Base-by-base conservation (phyloP, 139 green algal genomes). In the Tetratostichococcus sp. region DNA sequence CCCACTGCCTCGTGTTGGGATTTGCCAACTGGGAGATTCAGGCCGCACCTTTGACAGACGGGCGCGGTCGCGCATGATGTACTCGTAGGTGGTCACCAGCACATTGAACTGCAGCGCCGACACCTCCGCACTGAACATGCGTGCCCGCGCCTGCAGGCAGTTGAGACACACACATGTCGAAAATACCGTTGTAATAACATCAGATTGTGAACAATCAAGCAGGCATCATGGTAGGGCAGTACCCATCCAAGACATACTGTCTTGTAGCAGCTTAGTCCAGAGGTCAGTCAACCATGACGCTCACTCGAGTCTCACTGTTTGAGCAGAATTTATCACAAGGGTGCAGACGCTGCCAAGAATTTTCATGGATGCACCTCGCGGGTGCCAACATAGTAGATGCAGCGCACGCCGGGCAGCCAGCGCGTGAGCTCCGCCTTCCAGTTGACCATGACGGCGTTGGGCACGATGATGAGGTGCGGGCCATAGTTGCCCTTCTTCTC, bases 71-170 rank as follows among this genome's bases (percentile, higher is more conserved):
- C 92, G 84, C 95, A 99, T 99, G 71, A 97, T 89, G 77, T 93
- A 97, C 75, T 99, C 96, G 82, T 98, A 98, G 16, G 94, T 98
- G 57, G 96, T 99, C 4, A 99, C 91, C 74, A 99, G 84, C 65
- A 99, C 89, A 83, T 99, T 97, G 87, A 99, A 98, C 79, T 94
- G 86, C 77, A 91, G 74, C 23, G 62, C 42, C 72, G 82, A 69
- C 33, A 94, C 91, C 75, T 82, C 75, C 33, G 78, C n/a, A 21
- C 57, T 58, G 71, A 90, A 96, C 67, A 88, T 89, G 68, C 85
- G 77, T 14, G 76, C 81, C 8, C 93, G 82, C 77, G 93, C 87
- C 1, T 95, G 50, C 19, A 26, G 17, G 19, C 50, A 50, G 39
- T 50, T 50, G 8, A 8, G 14, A 8, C 14, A 8, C 8, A 50